A percentile compares a stretch with the other conserved stretches of the same genome.
phyloP scores from a whole-genome alignment of 2,329 filamentous ascomycete genomes.

The Periconia sp. region DNA sequence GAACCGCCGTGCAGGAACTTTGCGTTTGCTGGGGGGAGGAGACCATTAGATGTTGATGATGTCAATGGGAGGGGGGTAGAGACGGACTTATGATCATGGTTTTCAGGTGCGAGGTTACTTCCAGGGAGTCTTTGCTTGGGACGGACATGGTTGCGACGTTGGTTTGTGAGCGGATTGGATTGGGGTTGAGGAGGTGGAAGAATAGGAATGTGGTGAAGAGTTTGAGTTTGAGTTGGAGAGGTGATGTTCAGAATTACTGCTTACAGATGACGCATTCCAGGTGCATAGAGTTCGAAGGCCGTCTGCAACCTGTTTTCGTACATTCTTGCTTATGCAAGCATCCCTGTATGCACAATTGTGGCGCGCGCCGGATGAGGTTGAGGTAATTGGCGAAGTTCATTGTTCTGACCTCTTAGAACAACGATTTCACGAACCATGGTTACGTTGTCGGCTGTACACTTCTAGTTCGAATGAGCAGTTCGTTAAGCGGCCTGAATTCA shows the following conservation, averaged over 20 bases:
- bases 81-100: slow-evolving; percentile 13
- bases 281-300: no score
- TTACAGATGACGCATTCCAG: slow-evolving; percentile 3
- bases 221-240: not conserved
- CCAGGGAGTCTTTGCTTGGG: slow-evolving; percentile 17
- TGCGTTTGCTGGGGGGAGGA: slow-evolving; percentile 14
- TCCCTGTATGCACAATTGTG: no score
- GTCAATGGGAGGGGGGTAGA: not conserved
- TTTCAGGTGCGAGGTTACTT: slow-evolving; percentile 13
- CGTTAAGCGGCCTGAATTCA: no score
- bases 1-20: slow-evolving; percentile 16
- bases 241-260: not conserved
- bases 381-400: no score
- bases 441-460: no score
- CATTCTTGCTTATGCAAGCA: no score
- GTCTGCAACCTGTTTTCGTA: no score
- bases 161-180: not conserved
- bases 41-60: slow-evolving; percentile 5
- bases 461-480: no score
- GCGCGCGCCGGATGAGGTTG: no score
- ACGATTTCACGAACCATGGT: no score
- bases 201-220: not conserved
- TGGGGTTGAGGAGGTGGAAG: not conserved
- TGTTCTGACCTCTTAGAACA: no score
- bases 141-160: not conserved